Base-by-base conservation (phyloP, 140 eudicot genomes). In the Stevia rebaudiana region DNA sequence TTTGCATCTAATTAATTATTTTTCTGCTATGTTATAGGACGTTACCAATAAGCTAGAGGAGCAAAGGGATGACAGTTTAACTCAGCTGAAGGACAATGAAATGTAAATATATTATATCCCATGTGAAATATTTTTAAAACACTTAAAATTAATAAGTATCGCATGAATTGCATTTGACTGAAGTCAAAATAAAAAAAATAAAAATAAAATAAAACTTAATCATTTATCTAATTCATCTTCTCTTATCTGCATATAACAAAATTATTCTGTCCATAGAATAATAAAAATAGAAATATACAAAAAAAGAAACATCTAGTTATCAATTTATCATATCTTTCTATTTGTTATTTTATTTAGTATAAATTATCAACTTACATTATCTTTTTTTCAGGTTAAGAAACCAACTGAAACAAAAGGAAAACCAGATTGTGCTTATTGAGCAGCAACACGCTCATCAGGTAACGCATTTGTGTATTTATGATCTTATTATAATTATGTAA, bases 61-160 rank as follows among this genome's bases (percentile, higher is more conserved):
- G 83, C 98, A 91, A 76, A 84, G 85, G 73, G 95, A 81, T 65
- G 96, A 91, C 67, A 80, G 86, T 63, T 67, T 91, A 67, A 68
- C 88, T 51, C 98, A 91, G 76, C 81, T 87, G 66, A 84, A 84
- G 76, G 98, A 91, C 77, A 91, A 91, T 75, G 97, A 84, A 66
- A 90, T 84, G 97, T 90, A 53, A 82, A 73, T 44, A 31, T 47
- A 21, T 41, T 35, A 12, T 54, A 57, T 11, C 56, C 39, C 18
- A 21, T 61, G 35, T 53, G 33, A 35, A 46, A 36, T 25, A 9
- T 71, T 7, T 49, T 43, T 37, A 8, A 16, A 21, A 48, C 48
- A 48, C 48, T 58, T 42, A 12, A 25, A 33, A 1, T 40, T 47
- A 65, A 30, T 11, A 6, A 21, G 61, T 37, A 36, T 21, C 22